Evolutionary conservation across 2,329 filamentous ascomycete genomes (phyloP).

Genomic region (Ophiosphaerella narmari): DNA sequence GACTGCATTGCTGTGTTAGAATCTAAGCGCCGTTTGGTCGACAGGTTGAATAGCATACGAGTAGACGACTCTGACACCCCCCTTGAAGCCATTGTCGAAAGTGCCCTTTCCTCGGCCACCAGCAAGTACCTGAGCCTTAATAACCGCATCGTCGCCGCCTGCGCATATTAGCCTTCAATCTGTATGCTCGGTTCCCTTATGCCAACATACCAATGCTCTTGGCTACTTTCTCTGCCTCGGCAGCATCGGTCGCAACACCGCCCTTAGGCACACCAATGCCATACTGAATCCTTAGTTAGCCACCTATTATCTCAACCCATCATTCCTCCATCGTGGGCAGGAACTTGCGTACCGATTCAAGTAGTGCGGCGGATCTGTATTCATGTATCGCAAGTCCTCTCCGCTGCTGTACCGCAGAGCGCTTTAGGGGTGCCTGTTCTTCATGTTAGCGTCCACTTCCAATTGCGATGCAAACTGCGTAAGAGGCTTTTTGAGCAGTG

Average conservation of each 20-base stretch:
- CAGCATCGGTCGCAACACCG: constrained; percentile 77
- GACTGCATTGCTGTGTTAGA: constrained; percentile 51
- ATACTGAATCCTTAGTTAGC: constrained; percentile 66
- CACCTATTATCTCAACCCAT: constrained; percentile 3
- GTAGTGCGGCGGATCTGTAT: constrained; percentile 91
- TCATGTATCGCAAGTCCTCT: constrained; percentile 96
- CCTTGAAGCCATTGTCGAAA: constrained; percentile 98
- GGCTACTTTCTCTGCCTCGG: constrained; percentile 90
- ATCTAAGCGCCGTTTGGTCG: neutral
- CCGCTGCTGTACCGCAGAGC: constrained; percentile 72
- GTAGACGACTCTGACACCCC: constrained; percentile 98
- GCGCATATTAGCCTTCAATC: constrained; percentile 34
- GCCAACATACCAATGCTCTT: constrained; percentile 74
- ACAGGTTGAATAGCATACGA: constrained; percentile 60
- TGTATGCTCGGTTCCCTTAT: constrained; percentile 16
- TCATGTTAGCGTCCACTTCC: constrained; percentile 28
- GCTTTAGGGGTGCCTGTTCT: constrained; percentile 62
- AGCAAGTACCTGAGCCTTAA: constrained; percentile 98
- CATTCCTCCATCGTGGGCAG: constrained; percentile 10
- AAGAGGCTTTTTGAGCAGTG: constrained; percentile 34
- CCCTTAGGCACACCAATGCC: constrained; percentile 92
- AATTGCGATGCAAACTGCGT: constrained; percentile 35
- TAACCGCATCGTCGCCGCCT: constrained; percentile 92
- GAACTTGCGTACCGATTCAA: constrained; percentile 64
- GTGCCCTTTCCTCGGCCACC: constrained; percentile 97